phyloP scores from a whole-genome alignment of 2,329 filamentous ascomycete genomes.

The Pseudocercospora fijiensis region DNA sequence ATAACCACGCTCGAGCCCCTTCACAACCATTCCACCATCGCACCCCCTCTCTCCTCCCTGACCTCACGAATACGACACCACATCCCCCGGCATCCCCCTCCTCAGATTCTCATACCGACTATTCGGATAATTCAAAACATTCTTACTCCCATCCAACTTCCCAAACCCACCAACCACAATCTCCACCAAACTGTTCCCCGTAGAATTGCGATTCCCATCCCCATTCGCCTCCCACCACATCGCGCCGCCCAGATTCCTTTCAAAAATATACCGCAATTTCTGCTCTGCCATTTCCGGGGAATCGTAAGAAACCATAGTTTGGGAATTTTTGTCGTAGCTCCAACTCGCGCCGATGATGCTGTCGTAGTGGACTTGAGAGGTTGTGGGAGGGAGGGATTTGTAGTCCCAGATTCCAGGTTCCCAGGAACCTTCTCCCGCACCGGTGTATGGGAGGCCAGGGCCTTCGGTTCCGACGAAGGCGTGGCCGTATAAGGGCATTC shows the following conservation, averaged over 20 bases:
- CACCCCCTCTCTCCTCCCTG: neutral
- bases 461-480: conserved; percentile 78
- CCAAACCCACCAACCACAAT: conserved; percentile 42
- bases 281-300: conserved; percentile 63
- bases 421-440: conserved; percentile 76
- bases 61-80: conserved; percentile 1
- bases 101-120: conserved; percentile 56
- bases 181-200: conserved; percentile 59
- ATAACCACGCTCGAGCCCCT: too few species aligned
- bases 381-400: conserved; percentile 70
- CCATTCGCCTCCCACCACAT: conserved; percentile 97
- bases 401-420: conserved; percentile 85
- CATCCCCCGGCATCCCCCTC: conserved; percentile 38
- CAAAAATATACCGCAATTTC: conserved; percentile 71
- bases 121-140: conserved; percentile 53
- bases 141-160: conserved; percentile 49
- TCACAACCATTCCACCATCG: too few species aligned
- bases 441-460: conserved; percentile 65
- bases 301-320: conserved; percentile 73
- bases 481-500: conserved; percentile 89
- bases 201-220: conserved; percentile 52
- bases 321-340: conserved; percentile 65
- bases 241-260: conserved; percentile 71
- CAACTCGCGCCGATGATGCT: conserved; percentile 68
- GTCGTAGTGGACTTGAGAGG: conserved; percentile 65